Percentiles rank a stretch among this genome's conserved stretches.
These are phyloP conservation scores for Boletus sp. DNA, from an alignment of 768 basidiomycete genomes.

Conservation along the genomic window DNA sequence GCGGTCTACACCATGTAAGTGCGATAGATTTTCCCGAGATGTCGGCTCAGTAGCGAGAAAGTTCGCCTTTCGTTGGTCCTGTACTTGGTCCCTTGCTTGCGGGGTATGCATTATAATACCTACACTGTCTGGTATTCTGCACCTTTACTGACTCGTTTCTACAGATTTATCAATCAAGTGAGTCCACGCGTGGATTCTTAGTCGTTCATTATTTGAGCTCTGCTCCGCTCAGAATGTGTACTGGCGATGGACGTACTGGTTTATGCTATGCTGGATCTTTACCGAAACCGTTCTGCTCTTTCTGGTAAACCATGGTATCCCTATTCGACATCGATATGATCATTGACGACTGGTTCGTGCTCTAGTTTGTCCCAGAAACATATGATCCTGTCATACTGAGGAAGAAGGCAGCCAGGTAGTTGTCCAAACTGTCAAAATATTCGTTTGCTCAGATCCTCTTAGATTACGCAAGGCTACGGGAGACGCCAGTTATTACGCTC, in stretches of 20 bases:
- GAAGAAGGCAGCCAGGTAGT: constrained; percentile 55
- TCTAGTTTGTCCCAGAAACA: constrained; percentile 69
- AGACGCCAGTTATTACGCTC: constrained; percentile 53
- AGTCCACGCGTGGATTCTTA: constrained; percentile 4
- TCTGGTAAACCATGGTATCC: constrained; percentile 37
- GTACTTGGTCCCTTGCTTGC: constrained; percentile 54
- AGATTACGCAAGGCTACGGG: constrained; percentile 55
- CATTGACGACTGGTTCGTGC: neutral
- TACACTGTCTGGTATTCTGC: neutral
- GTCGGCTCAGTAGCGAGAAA: constrained; percentile 6
- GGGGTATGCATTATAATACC: constrained; percentile 43
- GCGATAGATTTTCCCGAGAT: neutral
- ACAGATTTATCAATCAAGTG: constrained; percentile 70
- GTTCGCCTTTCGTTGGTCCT: constrained; percentile 55
- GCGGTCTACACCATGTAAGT: constrained; percentile 46
- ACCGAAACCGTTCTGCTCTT: constrained; percentile 50
- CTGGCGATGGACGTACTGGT: constrained; percentile 80
- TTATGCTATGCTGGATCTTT: constrained; percentile 68
- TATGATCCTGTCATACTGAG: constrained; percentile 61
- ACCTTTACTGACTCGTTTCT: neutral
- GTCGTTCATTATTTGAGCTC: neutral
- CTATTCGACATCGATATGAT: neutral
- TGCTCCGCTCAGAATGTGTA: constrained; percentile 40
- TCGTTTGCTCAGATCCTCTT: neutral
- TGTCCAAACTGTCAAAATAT: neutral